Base-by-base conservation (phyloP, 495 filamentous ascomycete species). In the Lineolata rhizophorae region DNA sequence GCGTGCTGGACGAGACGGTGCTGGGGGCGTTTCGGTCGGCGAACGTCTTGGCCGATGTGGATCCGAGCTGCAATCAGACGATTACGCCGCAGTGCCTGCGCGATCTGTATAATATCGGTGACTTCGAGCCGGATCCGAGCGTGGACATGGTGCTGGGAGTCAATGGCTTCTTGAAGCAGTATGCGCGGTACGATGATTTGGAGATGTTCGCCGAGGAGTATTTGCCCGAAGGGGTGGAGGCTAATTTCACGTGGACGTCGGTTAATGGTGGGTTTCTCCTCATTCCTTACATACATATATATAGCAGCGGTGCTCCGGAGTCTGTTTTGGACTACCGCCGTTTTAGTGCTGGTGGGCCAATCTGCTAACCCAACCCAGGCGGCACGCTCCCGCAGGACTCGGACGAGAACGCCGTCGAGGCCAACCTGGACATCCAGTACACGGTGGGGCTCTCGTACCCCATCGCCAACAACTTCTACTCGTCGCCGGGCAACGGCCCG, bases 371-470 rank as follows among this genome's bases (percentile, higher is more conserved):
- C 65, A 35, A 40, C n/a, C 54, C 38, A 53, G 65, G 39, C 20
- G 43, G 43, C 20, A 32, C 37, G 10, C 37, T 43, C 12, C 29
- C 36, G 17, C 46, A 46, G 29, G 35, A 38, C 20, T 51, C 52
- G 34, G 43, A 44, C 12, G 40, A 54, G 14, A 53, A 53, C 12
- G 54, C 55, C 35, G 60, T 60, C 20, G 77, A 90, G 48, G 79
- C 76, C 34, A 78, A 83, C 52, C 59, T 85, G 16, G 79, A 87
- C 40, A 44, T 76, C 22, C 72, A 85, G 48, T 75, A 76, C 35
- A 65, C 71, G 35, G 33, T 75, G 34, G 68, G 64, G 4, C 37
- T 77, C 14, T 58, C 56, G 39, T 51, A 60, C 25, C 67, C 67
- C 2, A 50, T 72, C 5, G 69, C 70, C 0, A 58, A 71, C n/a